Conservation (phyloP, 495 filamentous ascomycete genomes). For the Cercophora samala region DNA sequence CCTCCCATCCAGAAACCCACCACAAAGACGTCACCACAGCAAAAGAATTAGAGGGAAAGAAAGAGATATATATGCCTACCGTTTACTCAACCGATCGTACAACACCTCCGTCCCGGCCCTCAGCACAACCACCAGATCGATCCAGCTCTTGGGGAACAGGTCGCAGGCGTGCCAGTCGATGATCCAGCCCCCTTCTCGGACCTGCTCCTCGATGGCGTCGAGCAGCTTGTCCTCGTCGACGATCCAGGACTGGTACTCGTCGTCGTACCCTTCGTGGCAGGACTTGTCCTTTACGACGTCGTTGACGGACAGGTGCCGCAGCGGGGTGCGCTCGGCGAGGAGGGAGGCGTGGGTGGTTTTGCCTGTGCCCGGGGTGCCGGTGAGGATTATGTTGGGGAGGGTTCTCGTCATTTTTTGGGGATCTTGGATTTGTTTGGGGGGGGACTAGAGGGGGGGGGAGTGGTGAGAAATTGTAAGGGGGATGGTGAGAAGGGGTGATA, state of each 20-base stretch:
- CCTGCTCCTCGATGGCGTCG: slow-evolving; percentile 81
- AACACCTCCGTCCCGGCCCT: slow-evolving; percentile 71
- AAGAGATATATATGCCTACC: slow-evolving; percentile 49
- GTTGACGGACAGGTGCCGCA: slow-evolving; percentile 86
- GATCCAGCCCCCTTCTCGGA: slow-evolving; percentile 76
- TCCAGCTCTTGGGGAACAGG: slow-evolving; percentile 87
- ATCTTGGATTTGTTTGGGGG: too few species aligned
- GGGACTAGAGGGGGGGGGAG: too few species aligned
- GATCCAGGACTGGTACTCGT: slow-evolving; percentile 81
- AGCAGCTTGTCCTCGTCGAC: slow-evolving; percentile 97
- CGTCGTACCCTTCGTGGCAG: slow-evolving; percentile 81
- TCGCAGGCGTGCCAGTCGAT: slow-evolving; percentile 99
- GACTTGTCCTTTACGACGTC: slow-evolving; percentile 78
- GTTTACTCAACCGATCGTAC: slow-evolving; percentile 77
- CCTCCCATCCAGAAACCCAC: too few species aligned
- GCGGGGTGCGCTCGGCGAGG: slow-evolving; percentile 57
- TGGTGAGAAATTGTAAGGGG: background rate
- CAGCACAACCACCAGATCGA: slow-evolving; percentile 92
- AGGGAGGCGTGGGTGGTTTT: slow-evolving; percentile 87
- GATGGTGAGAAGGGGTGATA: background rate
- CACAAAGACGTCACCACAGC: too few species aligned
- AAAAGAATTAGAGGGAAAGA: background rate
- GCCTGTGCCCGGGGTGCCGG: slow-evolving; percentile 91
- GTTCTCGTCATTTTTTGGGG: slow-evolving; percentile 44
- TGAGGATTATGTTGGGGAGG: slow-evolving; percentile 87